phyloP scores from a whole-genome alignment of 768 basidiomycete genomes.

The Asterophora lycoperdoides region DNA sequence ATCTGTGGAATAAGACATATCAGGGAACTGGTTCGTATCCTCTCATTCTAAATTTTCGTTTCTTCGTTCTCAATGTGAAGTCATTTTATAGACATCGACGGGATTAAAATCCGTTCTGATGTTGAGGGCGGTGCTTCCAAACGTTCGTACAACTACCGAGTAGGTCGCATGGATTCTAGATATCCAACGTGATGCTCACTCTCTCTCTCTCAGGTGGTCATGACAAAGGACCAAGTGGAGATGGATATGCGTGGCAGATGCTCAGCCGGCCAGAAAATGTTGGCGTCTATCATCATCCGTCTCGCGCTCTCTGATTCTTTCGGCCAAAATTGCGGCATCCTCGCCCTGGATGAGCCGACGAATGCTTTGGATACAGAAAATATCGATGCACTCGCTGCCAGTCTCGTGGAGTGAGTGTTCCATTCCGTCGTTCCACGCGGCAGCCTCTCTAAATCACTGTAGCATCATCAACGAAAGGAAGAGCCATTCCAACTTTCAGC shows the following conservation, averaged over 20 bases:
- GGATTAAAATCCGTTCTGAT: slow-evolving; percentile 92
- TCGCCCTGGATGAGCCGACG: slow-evolving; percentile 97
- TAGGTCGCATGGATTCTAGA: slow-evolving; percentile 32
- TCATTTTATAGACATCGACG: slow-evolving; percentile 81
- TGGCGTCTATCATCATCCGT: slow-evolving; percentile 96
- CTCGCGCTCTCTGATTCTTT: slow-evolving; percentile 97
- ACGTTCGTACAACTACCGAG: slow-evolving; percentile 95
- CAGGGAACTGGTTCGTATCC: slow-evolving; percentile 84
- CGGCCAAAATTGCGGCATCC: slow-evolving; percentile 95
- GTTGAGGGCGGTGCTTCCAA: slow-evolving; percentile 87
- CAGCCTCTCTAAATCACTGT: slow-evolving; percentile 8
- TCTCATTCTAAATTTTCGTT: not conserved
- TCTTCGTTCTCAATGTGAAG: slow-evolving; percentile 1
- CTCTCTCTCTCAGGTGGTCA: slow-evolving; percentile 69
- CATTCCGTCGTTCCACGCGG: not conserved
- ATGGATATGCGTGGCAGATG: slow-evolving; percentile 99
- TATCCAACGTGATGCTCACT: slow-evolving; percentile 8
- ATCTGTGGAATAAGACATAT: slow-evolving; percentile 98
- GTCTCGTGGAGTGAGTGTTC: slow-evolving; percentile 78
- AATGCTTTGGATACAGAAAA: slow-evolving; percentile 96
- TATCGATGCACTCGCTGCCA: slow-evolving; percentile 88
- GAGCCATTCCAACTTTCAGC: slow-evolving; percentile 87
- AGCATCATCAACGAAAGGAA: slow-evolving; percentile 95
- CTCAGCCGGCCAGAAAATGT: slow-evolving; percentile 97
- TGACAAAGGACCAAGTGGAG: slow-evolving; percentile 98